A percentile compares a stretch with the other conserved stretches of the same genome.
Evolutionary conservation across 2,329 filamentous ascomycete genomes (phyloP).

Genomic region (Pseudogymnoascus sp.): DNA sequence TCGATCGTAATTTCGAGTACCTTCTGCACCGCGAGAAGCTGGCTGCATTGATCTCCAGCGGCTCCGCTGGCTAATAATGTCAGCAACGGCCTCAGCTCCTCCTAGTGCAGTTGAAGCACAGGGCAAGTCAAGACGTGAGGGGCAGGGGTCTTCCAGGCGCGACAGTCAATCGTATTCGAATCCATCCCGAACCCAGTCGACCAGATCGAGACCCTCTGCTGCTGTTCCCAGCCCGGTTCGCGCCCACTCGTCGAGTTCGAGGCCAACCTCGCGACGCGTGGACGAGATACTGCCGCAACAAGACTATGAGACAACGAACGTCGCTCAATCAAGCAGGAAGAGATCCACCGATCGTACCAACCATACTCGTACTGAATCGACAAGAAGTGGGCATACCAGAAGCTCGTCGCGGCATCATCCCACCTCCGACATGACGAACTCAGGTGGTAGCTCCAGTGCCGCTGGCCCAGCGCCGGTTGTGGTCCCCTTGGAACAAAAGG

Average conservation of each 20-base stretch:
- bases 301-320: conserved; percentile 65
- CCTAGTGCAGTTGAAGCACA: conserved; percentile 21
- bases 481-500: conserved; percentile 40
- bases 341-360: conserved; percentile 17
- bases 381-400: conserved; percentile 33
- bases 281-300: conserved; percentile 45
- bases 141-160: conserved; percentile 6
- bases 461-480: conserved; percentile 43
- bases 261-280: conserved; percentile 34
- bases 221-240: conserved; percentile 20
- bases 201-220: conserved; percentile 17
- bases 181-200: conserved; percentile 24
- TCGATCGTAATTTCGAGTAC: background rate
- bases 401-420: conserved; percentile 32
- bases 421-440: conserved; percentile 40
- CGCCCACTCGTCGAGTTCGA: conserved; percentile 20
- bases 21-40: background rate
- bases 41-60: conserved; percentile 1
- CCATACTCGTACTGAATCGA: conserved; percentile 20
- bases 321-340: conserved; percentile 36
- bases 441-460: conserved; percentile 35
- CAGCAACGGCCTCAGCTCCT: conserved; percentile 13
- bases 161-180: conserved; percentile 20
- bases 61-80: conserved; percentile 10
- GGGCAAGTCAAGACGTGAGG: conserved; percentile 17